Conservation (phyloP, 768 basidiomycete genomes). For the Termitomyces sp. region DNA sequence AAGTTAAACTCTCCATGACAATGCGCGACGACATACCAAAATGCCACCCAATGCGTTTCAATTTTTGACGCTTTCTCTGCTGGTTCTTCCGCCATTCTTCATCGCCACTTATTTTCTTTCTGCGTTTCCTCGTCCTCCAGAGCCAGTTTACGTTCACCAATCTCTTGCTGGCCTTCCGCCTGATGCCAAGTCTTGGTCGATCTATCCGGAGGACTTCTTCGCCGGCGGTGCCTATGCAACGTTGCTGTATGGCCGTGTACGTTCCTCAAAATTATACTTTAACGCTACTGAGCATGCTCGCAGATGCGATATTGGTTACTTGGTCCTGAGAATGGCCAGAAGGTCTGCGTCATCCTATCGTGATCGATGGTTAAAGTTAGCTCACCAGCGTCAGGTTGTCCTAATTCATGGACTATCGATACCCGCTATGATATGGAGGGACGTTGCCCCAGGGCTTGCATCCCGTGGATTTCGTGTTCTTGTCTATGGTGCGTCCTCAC, state of each 20-base stretch:
- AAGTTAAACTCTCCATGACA: not conserved
- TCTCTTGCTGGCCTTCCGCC: slow-evolving; percentile 58
- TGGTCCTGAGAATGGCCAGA: slow-evolving; percentile 63
- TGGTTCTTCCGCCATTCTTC: slow-evolving; percentile 57
- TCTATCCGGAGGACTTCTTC: slow-evolving; percentile 73
- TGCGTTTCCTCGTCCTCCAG: slow-evolving; percentile 59
- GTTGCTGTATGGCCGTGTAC: slow-evolving; percentile 61
- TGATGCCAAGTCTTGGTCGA: slow-evolving; percentile 52
- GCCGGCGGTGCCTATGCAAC: slow-evolving; percentile 57
- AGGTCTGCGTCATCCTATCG: slow-evolving; percentile 35
- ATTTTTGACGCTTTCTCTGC: slow-evolving; percentile 48
- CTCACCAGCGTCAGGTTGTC: slow-evolving; percentile 44
- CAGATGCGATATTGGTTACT: slow-evolving; percentile 76
- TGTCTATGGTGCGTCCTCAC: slow-evolving; percentile 51
- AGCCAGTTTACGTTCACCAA: slow-evolving; percentile 41
- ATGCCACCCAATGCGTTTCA: slow-evolving; percentile 31
- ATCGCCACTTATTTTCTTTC: slow-evolving; percentile 58
- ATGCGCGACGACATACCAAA: slow-evolving; percentile 10
- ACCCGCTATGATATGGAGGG: slow-evolving; percentile 73
- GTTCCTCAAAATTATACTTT: not conserved
- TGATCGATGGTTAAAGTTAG: not conserved
- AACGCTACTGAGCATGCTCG: not conserved
- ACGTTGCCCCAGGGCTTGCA: slow-evolving; percentile 62
- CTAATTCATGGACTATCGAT: slow-evolving; percentile 77
- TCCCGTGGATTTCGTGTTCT: slow-evolving; percentile 66